Evolutionary conservation across 1,284 basidiomycete species (phyloP), one percentile per base, ranked within the genome.

Genomic region (Hymenochaete sp.): DNA sequence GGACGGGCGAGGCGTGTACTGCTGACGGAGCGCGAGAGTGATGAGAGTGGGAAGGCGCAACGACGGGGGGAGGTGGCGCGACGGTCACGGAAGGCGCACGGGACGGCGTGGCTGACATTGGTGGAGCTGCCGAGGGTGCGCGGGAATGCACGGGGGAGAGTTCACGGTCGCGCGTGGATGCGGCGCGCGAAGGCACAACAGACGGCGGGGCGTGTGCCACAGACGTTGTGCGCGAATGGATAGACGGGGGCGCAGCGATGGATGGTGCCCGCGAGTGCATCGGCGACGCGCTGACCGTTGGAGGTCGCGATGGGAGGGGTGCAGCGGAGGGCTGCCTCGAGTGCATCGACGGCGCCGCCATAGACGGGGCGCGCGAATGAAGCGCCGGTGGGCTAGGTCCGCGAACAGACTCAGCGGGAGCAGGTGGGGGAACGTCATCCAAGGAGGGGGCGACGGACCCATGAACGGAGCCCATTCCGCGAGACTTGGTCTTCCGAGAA

Each of bases 211-310:
- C 32, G 9, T 31, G 28, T 31, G 28, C 28, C n/a, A 31, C 28
- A 9, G 28, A 31, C 10, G 10, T n/a, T 9, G 28, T 9, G n/a
- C 28, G 28, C 28, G 28, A 31, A 31, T 31, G 41, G 19, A 42
- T 29, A 2, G 41, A 42, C 9, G 41, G 41, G n/a, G 41, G 29
- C 7, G 16, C 16, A 4, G 27, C 41, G 13, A 32, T 26, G 11
- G 42, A 44, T 2, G 42, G 42, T 21, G 31, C 22, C n/a, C 42
- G 43, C 4, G 43, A 45, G 16, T 45, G 44, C 11, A 45, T 31
- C 6, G 44, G 24, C n/a, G 35, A 18, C 8, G 35, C 9, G 8
- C 8, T 9, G 8, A 19, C 10, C 8, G 35, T 11, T 9, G 35
- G 9, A 8, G 10, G 35, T 18, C 9, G 14, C 14, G 28, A 31